Evolutionary conservation across 306 rosid species (phyloP), one percentile per base, ranked within the genome.

Genomic region (Coriaria nepalensis): DNA sequence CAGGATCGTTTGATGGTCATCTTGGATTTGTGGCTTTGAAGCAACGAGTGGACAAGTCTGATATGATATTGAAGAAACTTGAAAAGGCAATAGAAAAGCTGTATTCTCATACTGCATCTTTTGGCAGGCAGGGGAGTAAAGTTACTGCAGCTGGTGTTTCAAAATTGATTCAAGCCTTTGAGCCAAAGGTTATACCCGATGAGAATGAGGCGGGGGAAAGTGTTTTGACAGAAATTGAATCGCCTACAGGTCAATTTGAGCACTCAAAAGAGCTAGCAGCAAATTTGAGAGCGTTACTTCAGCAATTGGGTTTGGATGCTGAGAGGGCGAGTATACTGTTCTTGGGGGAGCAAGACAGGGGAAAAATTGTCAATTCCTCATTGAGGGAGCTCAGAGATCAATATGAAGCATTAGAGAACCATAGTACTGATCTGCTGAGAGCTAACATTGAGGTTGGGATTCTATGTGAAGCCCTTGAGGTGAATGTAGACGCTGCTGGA

Each of bases 111-210:
- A 73, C 81, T 49, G 50, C 56, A 39, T 70, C 74, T 34, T 61
- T 57, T 63, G 53, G 66, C 56, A 53, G 68, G 59, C 49, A 79
- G 37, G 68, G 63, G 35, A 75, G 69, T 48, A 74, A 75, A 53
- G 47, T 60, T 61, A 47, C 78, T 41, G 60, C 79, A 8, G 76
- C 88, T 37, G 79, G 42, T 34, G 81, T 79, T 40, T 85, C 93
- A 20, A 92, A 80, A 58, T 70, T 92, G 72, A 92, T 92, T 65
- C 87, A 71, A 68, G 93, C 98, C 49, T 92, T 82, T 39, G 96
- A 92, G 73, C 63, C 76, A 32, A 79, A 90, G 64, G 56, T 36
- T 59, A 71, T 64, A 10, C 50, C 59, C 59, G 87, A 78, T 56
- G 96, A 85, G 50, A 70, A 49, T 5, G 94, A 78, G 60, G 64